Base-by-base conservation (phyloP, 106 monocot genomes). In the Dendrobium catenatum region DNA sequence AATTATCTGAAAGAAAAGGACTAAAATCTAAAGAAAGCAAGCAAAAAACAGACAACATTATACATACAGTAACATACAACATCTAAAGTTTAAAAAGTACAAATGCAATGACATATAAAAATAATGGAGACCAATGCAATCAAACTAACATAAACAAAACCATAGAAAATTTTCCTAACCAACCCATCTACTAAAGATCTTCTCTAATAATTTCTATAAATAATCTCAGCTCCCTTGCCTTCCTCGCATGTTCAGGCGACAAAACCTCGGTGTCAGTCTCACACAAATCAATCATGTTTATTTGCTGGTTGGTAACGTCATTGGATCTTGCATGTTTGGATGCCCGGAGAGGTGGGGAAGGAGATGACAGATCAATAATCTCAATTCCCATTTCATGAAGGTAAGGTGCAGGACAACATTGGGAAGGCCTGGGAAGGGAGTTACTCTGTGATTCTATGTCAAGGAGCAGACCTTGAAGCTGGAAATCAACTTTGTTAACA, bases 281-380 rank as follows among this genome's bases (percentile, higher is more conserved):
- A 37, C 22, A 83, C 1, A 91, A 46, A 59, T 92, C 83, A 54
- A 89, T 90, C 47, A 75, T 61, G 66, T 80, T 58, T 3, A 78
- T 49, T 22, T 29, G 70, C 13, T 9, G 82, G 10, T 48, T 26
- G 43, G 55, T 61, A 26, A 41, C n/a, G 44, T 55, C 83, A 16
- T 26, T 55, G 48, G 51, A 68, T 47, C 87, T 91, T 27, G 84
- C 78, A 75, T 86, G 51, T 66, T 89, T 91, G 76, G 81, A 86
- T 42, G 86, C 77, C 55, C 86, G 85, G 42, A 84, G 70, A 66
- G 89, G 85, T 40, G 96, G 96, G 0, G 96, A 93, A 42, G 96
- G 93, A 58, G 79, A 87, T 6, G 81, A 89, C 13, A 96, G 86
- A 85, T 96, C 93, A 42, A 96, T 84, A 37, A 96, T 24, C 24